Conservation (phyloP, 768 basidiomycete genomes). For the Leccinum incarnatum region DNA sequence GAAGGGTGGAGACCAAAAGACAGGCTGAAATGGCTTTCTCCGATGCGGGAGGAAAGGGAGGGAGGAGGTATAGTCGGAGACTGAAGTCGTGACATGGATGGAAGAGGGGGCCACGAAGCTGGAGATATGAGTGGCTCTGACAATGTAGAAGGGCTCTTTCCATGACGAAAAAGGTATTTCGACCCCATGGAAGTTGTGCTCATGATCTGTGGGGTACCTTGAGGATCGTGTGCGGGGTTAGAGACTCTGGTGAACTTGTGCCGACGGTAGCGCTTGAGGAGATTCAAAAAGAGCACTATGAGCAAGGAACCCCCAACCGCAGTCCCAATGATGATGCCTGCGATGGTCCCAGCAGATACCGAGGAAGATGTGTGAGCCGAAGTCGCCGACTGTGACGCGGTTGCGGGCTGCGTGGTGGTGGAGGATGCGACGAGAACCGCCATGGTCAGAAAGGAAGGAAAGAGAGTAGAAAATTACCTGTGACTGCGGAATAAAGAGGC, state of each 20-base stretch:
- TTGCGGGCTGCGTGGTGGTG: conserved; percentile 1
- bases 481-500: not conserved
- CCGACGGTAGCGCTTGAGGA: conserved; percentile 9
- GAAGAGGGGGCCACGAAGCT: conserved; percentile 7
- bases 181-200: not conserved
- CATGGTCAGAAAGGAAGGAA: conserved; percentile 10
- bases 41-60: not conserved
- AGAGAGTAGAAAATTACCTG: not conserved
- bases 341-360: conserved; percentile 11
- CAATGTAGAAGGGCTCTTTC: conserved; percentile 17
- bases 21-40: conserved; percentile 3
- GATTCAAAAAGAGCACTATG: conserved; percentile 7
- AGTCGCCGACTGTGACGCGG: not conserved
- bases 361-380: not conserved
- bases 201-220: not conserved
- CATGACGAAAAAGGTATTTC: conserved; percentile 1
- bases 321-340: conserved; percentile 22
- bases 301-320: conserved; percentile 16
- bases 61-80: conserved; percentile 1
- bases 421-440: conserved; percentile 3
- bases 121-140: conserved; percentile 24
- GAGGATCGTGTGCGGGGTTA: conserved; percentile 7
- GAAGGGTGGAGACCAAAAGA: not conserved
- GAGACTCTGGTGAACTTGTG: conserved; percentile 18
- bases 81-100: conserved; percentile 1